Evolutionary conservation across 2,329 filamentous ascomycete species (phyloP), one percentile per base, ranked within the genome.

Genomic region (Dichotomopilus funicola): DNA sequence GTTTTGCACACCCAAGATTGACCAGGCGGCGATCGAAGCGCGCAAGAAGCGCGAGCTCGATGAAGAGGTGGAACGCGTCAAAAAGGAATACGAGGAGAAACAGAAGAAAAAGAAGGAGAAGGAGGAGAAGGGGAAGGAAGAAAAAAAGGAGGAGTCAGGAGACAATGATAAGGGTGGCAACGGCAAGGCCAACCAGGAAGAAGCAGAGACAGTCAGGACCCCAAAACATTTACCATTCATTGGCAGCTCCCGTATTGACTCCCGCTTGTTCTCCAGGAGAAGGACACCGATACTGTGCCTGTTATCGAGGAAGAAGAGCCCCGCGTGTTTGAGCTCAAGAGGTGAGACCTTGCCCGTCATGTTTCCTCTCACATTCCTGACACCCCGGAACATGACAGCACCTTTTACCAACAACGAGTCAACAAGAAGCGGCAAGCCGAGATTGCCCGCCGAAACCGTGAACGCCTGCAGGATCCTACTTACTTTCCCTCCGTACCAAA

Each of bases 401-500:
- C 83, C 33, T 96, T 99, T 71, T 95, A 90, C 68, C 87, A 92
- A 63, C 89, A 91, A 74, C 84, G 94, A 12, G 69, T 96, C 50
- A 84, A 90, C 68, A 87, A 87, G 67, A 86, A 91, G 66, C 81
- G 85, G 44, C 87, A 88, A 68, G 80, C 81, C n/a, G 89, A 94
- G 66, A 77, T 85, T 53, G 87, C 90, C 9, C 95, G 85, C 71
- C 79, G 88, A 51, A 94, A 92, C 66, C 83, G 86, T 44, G 89
- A 96, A 69, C 82, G 90, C 45, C 71, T 95, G 58, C 86, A 82
- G 60, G 87, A 91, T 66, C 88, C 90, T 1, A 81, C 79, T 33
- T 82, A 87, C 57, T 97, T 97, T 66, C 94, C 94, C 1, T 87
- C 88, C 43, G 90, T 94, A 1, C 92, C 92, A 2, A 87, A 82